Base-by-base conservation (phyloP, 805 yeast genomes). In the Kuraishia molischiana region DNA sequence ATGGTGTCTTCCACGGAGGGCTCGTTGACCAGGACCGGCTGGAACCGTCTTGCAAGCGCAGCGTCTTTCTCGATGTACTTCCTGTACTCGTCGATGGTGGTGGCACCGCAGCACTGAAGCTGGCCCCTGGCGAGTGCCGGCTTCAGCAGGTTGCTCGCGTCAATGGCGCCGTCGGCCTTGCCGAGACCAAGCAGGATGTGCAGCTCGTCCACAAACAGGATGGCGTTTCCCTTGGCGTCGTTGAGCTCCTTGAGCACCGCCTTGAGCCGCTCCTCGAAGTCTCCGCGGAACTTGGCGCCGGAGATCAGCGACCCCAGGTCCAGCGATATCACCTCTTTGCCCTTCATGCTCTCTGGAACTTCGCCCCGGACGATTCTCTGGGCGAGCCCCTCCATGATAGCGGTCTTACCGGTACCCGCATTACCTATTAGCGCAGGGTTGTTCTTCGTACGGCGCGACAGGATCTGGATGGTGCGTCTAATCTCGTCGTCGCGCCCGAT, bases 351-450 rank as follows among this genome's bases (percentile, higher is more conserved):
- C 44, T 92, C 97, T 0, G 97, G 97, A 1, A 90, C 98, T 54
- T 89, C 95, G 10, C 90, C 90, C 40, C 82, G 76, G 6, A 85
- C 77, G 36, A 92, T 89, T 50, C 97, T 67, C 59, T 92, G 97
- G 0, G 97, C 97, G 29, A 92, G 66, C 0, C 97, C 98, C 54
- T 92, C 98, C 76, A 92, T 83, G 41, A 92, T 77, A 5, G 97
- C 94, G 0, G 97, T 92, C 58, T 90, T 90, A 63, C 98, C 98
- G 0, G 96, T 94, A 62, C 98, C 98, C 1, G 98, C 98, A 47
- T 84, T 77, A 44, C 98, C 98, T 31, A 92, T 87, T 38, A 90
- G 59, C 1, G 92, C 95, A 0, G 98, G 98, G 52, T 90, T 90
- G 57, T 92, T 92, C 59, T 90, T 90, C 1, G 97, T 87, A 56